Base-by-base conservation (phyloP, 768 basidiomycete species). In the Zangia roseola region DNA sequence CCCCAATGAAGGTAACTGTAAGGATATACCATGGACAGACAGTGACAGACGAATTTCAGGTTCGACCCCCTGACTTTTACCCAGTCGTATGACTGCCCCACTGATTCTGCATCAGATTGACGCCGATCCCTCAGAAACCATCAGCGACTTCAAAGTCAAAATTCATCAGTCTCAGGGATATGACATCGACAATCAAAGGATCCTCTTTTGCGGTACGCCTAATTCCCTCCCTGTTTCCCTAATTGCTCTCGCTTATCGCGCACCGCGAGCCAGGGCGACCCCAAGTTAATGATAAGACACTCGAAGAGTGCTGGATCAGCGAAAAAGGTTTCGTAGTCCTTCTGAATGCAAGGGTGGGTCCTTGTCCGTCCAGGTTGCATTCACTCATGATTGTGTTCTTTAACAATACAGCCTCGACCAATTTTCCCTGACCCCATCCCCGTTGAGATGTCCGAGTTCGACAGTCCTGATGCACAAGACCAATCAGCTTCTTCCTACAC, bases 291-390 rank as follows among this genome's bases (percentile, higher is more conserved):
- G 40, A 48, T 8, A 48, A 16, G 30, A 48, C 47, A 9, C 19
- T 48, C 16, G 47, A 41, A 10, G 20, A 24, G 34, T 35, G 34
- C 40, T 34, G 24, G 24, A 42, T 48, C 34, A 48, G 40, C 26
- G 47, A 48, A 40, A 41, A 48, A 26, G 47, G 47, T 8, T 48
- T 41, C 34, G 28, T 48, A 33, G 25, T 48, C 25, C 40, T 48
- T 19, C 8, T 48, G 33, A 41, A 36, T n/a, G 9, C 40, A 26
- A 48, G 36, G 34, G 47, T 42, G 28, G 14, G 8, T 19, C 33
- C 8, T 19, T 17, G 14, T n/a, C 42, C 6, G 10, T 19, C 17
- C 10, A 6, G 10, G 13, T 19, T 28, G 14, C 12, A 39, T 19
- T 25, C 10, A 31, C 31, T 31, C 13, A 31, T 16, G 14, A 16